phyloP scores from a whole-genome alignment of 495 filamentous ascomycete species.

The Xylaria intraflava region DNA sequence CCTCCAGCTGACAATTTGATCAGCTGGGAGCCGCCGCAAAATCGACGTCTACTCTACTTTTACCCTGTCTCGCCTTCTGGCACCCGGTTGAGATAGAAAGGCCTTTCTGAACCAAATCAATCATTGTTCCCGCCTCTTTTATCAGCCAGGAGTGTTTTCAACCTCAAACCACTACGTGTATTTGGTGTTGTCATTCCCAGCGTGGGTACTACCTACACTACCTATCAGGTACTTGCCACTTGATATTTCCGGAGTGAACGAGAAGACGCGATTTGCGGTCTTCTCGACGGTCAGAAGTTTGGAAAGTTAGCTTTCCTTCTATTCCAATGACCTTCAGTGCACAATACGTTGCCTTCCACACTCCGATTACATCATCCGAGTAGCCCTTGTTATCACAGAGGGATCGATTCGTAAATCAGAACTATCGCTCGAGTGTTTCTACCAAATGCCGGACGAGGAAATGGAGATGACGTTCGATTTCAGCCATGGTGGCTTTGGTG shows the following conservation, averaged over 20 bases:
- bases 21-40: background rate
- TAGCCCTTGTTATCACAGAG: background rate
- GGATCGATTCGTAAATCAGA: background rate
- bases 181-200: background rate
- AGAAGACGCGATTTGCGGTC: background rate
- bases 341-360: background rate
- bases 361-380: background rate
- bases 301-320: background rate
- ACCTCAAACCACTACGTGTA: background rate
- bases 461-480: constrained; percentile 51
- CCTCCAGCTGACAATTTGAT: background rate
- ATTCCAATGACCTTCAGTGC: constrained; percentile 1
- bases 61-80: background rate
- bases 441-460: constrained; percentile 48
- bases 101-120: background rate
- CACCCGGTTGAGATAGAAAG: background rate
- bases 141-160: background rate
- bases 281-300: background rate
- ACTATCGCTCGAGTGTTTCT: constrained; percentile 15
- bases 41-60: background rate
- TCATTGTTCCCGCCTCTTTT: background rate
- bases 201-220: background rate
- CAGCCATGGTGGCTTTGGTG: constrained; percentile 37
- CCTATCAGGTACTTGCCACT: background rate
- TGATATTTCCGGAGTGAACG: background rate